phyloP scores from a whole-genome alignment of 805 yeast species.

The Wickerhamomyces queroliae region DNA sequence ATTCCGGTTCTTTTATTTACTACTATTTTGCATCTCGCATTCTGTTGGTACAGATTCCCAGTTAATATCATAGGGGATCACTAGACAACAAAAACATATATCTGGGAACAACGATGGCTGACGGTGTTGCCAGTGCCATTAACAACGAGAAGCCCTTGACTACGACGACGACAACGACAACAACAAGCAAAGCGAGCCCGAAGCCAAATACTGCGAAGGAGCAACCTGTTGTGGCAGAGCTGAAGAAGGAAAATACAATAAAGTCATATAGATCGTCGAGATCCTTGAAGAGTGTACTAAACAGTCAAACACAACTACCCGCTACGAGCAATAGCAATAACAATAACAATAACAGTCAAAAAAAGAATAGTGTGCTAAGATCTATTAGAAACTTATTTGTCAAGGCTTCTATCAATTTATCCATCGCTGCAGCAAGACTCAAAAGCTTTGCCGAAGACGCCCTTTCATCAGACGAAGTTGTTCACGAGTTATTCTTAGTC shows the following conservation, averaged over 20 bases:
- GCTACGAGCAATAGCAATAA: background rate
- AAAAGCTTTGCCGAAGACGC: slow-evolving; percentile 42
- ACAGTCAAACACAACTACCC: background rate
- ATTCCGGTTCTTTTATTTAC: too few relatives aligned
- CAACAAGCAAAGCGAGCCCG: background rate
- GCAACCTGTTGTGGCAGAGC: background rate
- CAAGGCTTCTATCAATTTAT: slow-evolving; percentile 33
- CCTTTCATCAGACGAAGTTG: slow-evolving; percentile 41
- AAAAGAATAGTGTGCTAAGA: slow-evolving; percentile 7
- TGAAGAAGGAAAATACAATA: background rate
- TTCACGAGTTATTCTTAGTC: slow-evolving; percentile 44
- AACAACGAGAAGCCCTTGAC: too few relatives aligned
- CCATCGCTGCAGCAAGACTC: slow-evolving; percentile 28
- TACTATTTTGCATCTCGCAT: too few relatives aligned
- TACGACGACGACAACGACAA: background rate
- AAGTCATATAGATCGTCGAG: background rate
- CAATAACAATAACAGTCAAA: slow-evolving; percentile 1
- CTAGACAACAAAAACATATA: too few relatives aligned
- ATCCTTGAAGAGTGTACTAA: background rate
- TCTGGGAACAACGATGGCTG: background rate
- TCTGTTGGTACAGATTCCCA: too few relatives aligned
- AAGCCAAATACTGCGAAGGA: background rate
- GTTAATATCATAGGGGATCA: too few relatives aligned
- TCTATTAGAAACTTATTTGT: slow-evolving; percentile 28
- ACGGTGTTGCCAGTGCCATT: too few relatives aligned